phyloP scores from a whole-genome alignment of 177 flowering plant genomes.

The Vitis hybrid region DNA sequence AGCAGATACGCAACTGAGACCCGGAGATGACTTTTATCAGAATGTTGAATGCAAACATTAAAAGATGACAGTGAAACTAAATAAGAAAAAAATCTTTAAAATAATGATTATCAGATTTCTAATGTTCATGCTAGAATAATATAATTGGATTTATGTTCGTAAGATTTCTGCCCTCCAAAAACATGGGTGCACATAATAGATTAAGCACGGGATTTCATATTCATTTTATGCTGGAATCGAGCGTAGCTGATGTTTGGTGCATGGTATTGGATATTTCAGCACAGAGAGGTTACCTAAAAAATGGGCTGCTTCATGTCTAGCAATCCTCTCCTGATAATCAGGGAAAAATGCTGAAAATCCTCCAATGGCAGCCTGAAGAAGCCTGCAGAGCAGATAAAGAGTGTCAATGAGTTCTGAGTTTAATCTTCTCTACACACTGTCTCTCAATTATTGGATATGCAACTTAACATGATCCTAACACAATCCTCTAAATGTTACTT shows the following conservation, averaged over 20 bases:
- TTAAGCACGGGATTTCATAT: no score
- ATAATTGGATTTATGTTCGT: no score
- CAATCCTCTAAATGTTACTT: neutral
- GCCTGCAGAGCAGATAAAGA: constrained; percentile 39
- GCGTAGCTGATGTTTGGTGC: neutral
- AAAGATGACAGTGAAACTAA: no score
- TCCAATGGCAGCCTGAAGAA: constrained; percentile 92
- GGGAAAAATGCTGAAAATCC: constrained; percentile 86
- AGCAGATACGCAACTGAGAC: constrained; percentile 82
- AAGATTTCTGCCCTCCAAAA: no score
- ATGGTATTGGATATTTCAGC: neutral
- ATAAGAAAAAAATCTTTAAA: no score
- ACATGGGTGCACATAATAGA: no score
- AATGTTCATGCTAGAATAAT: no score
- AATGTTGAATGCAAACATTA: no score
- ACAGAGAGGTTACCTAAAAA: constrained; percentile 57
- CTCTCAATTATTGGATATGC: neutral
- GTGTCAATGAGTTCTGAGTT: neutral
- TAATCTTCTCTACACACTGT: neutral
- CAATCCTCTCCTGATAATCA: constrained; percentile 88
- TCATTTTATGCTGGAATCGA: neutral
- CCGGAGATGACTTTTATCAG: constrained; percentile 9
- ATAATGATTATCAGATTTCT: no score
- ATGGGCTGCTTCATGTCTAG: constrained; percentile 96
- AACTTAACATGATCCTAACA: neutral